phyloP scores from a whole-genome alignment of 495 filamentous ascomycete species.

The Xylaria intraflava region DNA sequence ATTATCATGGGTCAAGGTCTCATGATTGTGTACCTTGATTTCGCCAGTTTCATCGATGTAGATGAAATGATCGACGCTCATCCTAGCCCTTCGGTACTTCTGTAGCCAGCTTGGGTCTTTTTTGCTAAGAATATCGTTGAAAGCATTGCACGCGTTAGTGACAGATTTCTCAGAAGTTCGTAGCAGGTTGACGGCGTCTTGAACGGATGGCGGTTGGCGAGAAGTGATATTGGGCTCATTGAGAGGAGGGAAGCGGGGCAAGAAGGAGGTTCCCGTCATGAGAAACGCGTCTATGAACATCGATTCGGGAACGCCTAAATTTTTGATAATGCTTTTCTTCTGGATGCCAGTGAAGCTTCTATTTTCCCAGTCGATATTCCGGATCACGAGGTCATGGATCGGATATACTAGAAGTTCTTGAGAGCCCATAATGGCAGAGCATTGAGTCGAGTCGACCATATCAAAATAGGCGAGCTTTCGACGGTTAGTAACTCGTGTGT shows the following conservation, averaged over 20 bases:
- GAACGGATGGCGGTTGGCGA: conserved; percentile 49
- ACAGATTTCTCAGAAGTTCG: conserved; percentile 57
- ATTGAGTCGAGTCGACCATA: conserved; percentile 57
- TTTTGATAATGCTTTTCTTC: conserved; percentile 61
- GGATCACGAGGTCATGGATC: conserved; percentile 69
- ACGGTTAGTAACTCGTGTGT: conserved; percentile 15
- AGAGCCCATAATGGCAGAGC: conserved; percentile 75
- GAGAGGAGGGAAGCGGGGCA: conserved; percentile 70
- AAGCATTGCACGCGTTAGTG: conserved; percentile 58
- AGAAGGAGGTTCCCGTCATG: conserved; percentile 75
- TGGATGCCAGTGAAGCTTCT: conserved; percentile 63
- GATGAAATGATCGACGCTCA: conserved; percentile 81
- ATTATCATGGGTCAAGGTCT: conserved; percentile 66
- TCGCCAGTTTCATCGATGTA: conserved; percentile 68
- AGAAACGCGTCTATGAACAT: conserved; percentile 78
- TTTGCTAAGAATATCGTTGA: conserved; percentile 59
- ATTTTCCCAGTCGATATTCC: conserved; percentile 62
- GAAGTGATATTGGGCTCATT: conserved; percentile 44
- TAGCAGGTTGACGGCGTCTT: conserved; percentile 65
- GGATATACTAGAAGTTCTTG: conserved; percentile 87
- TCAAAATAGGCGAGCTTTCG: conserved; percentile 75
- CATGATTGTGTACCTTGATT: conserved; percentile 62
- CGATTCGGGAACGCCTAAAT: conserved; percentile 60
- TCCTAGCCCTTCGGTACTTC: conserved; percentile 73
- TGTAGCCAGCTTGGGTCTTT: conserved; percentile 69